phyloP scores from a whole-genome alignment of 108 stramenopile species.

The Fistulifera pelliculosa region DNA sequence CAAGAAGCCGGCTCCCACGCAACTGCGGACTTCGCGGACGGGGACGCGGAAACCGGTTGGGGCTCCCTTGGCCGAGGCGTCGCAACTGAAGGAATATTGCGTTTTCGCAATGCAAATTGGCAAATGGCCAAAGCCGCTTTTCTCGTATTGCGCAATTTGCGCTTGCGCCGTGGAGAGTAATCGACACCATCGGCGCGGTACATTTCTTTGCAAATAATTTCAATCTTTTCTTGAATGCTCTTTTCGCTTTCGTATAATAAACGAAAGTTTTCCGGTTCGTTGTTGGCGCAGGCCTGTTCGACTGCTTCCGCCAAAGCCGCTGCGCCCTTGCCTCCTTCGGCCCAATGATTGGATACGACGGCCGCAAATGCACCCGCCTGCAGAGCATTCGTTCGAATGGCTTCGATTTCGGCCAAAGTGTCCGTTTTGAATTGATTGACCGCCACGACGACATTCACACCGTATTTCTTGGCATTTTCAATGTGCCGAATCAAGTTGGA shows the following conservation, averaged over 20 bases:
- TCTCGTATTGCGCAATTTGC: constrained; percentile 87
- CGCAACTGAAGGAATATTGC: constrained; percentile 95
- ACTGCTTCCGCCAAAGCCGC: constrained; percentile 88
- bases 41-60: constrained; percentile 84
- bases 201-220: constrained; percentile 86
- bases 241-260: constrained; percentile 80
- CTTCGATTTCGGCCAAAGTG: constrained; percentile 86
- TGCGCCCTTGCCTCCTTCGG: constrained; percentile 93
- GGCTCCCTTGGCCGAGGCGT: constrained; percentile 87
- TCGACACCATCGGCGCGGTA: constrained; percentile 97
- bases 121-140: constrained; percentile 82
- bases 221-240: constrained; percentile 85
- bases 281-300: constrained; percentile 65
- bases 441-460: constrained; percentile 93
- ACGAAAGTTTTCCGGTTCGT: constrained; percentile 60
- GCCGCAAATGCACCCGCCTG: constrained; percentile 90
- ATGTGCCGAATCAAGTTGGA: constrained; percentile 92
- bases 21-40: constrained; percentile 93
- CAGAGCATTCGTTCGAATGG: constrained; percentile 69
- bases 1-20: constrained; percentile 96
- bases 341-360: constrained; percentile 92
- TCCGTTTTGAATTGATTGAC: constrained; percentile 92
- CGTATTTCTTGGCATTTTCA: constrained; percentile 89
- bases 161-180: constrained; percentile 62
- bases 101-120: constrained; percentile 99